These are phyloP conservation scores for Diplodia intermedia DNA, from an alignment of 2,329 filamentous ascomycete genomes.

Conservation along the genomic window DNA sequence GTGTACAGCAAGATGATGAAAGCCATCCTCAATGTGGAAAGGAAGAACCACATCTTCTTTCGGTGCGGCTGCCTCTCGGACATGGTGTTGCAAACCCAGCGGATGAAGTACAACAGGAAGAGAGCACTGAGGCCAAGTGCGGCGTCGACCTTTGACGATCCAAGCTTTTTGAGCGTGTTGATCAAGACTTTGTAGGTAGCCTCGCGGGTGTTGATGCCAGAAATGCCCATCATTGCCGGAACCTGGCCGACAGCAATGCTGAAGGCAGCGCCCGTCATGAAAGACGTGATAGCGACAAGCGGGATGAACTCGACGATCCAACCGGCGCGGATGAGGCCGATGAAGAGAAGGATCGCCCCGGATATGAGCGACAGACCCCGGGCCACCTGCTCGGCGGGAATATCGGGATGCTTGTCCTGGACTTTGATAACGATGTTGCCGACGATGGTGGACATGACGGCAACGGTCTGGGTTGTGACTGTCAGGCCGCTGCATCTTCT, in stretches of 20 bases:
- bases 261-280: slow-evolving; percentile 95
- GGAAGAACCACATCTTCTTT: slow-evolving; percentile 80
- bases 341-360: slow-evolving; percentile 76
- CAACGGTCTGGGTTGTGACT: slow-evolving; percentile 70
- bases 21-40: slow-evolving; percentile 83
- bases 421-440: slow-evolving; percentile 78
- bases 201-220: slow-evolving; percentile 73
- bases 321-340: slow-evolving; percentile 81
- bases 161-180: slow-evolving; percentile 77
- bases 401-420: slow-evolving; percentile 61
- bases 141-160: slow-evolving; percentile 74
- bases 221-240: slow-evolving; percentile 78
- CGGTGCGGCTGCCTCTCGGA: slow-evolving; percentile 72
- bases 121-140: slow-evolving; percentile 87
- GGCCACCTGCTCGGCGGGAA: slow-evolving; percentile 72
- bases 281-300: slow-evolving; percentile 86
- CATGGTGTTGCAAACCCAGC: slow-evolving; percentile 63
- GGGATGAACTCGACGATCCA: slow-evolving; percentile 96
- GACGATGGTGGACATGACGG: slow-evolving; percentile 89
- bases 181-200: slow-evolving; percentile 84
- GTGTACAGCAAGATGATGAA: slow-evolving; percentile 92
- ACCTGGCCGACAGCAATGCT: slow-evolving; percentile 87
- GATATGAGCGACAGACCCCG: slow-evolving; percentile 78
- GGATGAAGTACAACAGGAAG: slow-evolving; percentile 70
- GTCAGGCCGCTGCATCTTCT: slow-evolving; percentile 18